These are phyloP conservation scores for Pythium sukuiense DNA, from an alignment of 352 stramenopile species.

Conservation along the genomic window DNA sequence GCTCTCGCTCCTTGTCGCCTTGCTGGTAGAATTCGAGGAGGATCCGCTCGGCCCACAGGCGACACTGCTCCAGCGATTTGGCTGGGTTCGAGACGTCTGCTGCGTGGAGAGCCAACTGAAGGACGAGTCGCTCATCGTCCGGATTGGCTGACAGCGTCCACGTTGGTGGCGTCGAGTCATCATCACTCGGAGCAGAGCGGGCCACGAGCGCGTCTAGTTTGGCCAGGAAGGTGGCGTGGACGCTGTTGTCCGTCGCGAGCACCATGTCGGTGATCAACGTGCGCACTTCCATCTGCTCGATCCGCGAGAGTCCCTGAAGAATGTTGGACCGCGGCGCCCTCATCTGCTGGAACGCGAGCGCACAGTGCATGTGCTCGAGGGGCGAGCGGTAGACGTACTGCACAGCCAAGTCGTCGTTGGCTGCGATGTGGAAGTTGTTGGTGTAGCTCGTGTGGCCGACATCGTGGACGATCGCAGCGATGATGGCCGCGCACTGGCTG, in stretches of 20 bases:
- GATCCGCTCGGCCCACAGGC: conserved; percentile 89
- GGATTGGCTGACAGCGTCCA: conserved; percentile 53
- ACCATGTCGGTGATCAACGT: conserved; percentile 86
- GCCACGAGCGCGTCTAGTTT: conserved; percentile 77
- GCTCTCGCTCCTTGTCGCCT: conserved; percentile 92
- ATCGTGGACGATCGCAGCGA: conserved; percentile 84
- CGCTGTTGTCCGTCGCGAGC: conserved; percentile 86
- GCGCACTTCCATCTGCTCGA: conserved; percentile 76
- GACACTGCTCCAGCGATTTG: conserved; percentile 75
- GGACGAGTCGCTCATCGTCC: conserved; percentile 69
- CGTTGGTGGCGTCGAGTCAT: conserved; percentile 13
- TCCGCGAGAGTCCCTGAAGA: conserved; percentile 64
- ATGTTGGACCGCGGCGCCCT: conserved; percentile 71
- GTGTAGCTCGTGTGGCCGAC: conserved; percentile 87
- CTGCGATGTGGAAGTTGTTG: conserved; percentile 87
- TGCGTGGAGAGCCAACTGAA: conserved; percentile 85
- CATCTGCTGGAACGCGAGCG: conserved; percentile 77
- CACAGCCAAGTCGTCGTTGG: conserved; percentile 78
- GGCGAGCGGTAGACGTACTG: conserved; percentile 84
- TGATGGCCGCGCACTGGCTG: conserved; percentile 67
- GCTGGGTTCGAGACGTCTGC: conserved; percentile 94
- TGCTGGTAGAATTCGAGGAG: conserved; percentile 94
- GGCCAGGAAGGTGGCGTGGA: conserved; percentile 75
- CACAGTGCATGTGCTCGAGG: conserved; percentile 87
- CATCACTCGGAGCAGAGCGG: conserved; percentile 28